Evolutionary conservation across 768 basidiomycete species (phyloP), one percentile per base, ranked within the genome.

Genomic region (Galerina marginata): DNA sequence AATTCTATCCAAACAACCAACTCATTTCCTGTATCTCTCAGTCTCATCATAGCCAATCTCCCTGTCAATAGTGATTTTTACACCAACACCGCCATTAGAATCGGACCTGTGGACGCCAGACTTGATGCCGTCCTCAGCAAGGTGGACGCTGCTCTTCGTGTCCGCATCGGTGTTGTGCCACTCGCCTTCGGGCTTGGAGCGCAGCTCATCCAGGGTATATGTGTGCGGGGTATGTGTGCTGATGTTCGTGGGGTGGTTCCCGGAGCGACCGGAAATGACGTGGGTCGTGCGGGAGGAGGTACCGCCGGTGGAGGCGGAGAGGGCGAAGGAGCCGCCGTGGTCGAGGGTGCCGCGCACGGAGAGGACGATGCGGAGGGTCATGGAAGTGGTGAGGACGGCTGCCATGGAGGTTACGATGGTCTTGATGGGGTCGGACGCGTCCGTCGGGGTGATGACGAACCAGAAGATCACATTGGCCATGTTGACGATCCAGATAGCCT

Each of bases 331-430:
- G 20, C 92, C 92, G 43, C 92, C 92, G 43, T 83, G 73, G 23
- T 77, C 81, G 71, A 93, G 90, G 25, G 85, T 72, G n/a, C 92
- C 92, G 56, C 90, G 87, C 52, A 94, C 88, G 62, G 85, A 83
- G 67, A 95, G 89, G 64, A 95, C 81, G 79, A 95, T 92, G 65
- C 92, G 91, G 69, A 93, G 87, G 36, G 87, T 85, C 93, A 94
- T 94, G 15, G 92, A 92, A 42, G 91, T 88, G 29, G 93, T 94
- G 60, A 94, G 85, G 37, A 93, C 92, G 9, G 90, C 91, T 1
- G 93, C 84, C 90, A 95, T 93, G 76, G 86, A 62, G 23, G 91
- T 91, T 44, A 93, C 85, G 69, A 93, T 91, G 38, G 92, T 93
- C 71, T 84, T 88, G 79, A 94, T 84, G 61, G 90, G 83, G 74